Conservation (phyloP, 2,329 filamentous ascomycete genomes). For the Venturia pyrina region DNA sequence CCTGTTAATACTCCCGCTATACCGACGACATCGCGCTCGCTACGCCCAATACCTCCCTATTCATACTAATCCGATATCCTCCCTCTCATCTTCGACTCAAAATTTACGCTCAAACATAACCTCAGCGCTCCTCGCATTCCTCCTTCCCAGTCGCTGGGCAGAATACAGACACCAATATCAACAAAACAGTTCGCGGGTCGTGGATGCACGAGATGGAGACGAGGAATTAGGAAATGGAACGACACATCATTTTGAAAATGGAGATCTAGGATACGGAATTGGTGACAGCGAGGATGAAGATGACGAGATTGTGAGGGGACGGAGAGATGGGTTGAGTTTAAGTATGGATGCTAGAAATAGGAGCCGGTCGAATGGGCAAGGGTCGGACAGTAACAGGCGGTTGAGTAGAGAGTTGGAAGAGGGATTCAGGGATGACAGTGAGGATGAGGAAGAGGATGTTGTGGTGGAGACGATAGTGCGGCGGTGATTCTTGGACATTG, state of each 20-base stretch:
- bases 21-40: constrained; percentile 33
- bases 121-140: neutral
- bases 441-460: constrained; percentile 40
- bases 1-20: constrained; percentile 32
- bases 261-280: constrained; percentile 38
- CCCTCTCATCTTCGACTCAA: constrained; percentile 20
- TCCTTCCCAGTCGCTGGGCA: constrained; percentile 10
- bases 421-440: constrained; percentile 64
- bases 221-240: constrained; percentile 23
- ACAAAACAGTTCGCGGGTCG: constrained; percentile 6
- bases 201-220: constrained; percentile 14
- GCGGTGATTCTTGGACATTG: neutral
- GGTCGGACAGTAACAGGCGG: constrained; percentile 39
- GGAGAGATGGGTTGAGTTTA: constrained; percentile 11
- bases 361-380: constrained; percentile 1
- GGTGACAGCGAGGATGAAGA: constrained; percentile 27
- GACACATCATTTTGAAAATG: constrained; percentile 28
- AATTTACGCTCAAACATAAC: constrained; percentile 12
- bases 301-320: neutral
- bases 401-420: constrained; percentile 72
- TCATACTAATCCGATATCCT: constrained; percentile 3
- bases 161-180: constrained; percentile 3
- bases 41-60: constrained; percentile 32
- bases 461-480: neutral
- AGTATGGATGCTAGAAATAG: constrained; percentile 9